Percentiles rank a stretch among this genome's conserved stretches.
These are phyloP conservation scores for Backusella westeae DNA, from an alignment of 192 early-diverging fungal species.

Conservation along the genomic window DNA sequence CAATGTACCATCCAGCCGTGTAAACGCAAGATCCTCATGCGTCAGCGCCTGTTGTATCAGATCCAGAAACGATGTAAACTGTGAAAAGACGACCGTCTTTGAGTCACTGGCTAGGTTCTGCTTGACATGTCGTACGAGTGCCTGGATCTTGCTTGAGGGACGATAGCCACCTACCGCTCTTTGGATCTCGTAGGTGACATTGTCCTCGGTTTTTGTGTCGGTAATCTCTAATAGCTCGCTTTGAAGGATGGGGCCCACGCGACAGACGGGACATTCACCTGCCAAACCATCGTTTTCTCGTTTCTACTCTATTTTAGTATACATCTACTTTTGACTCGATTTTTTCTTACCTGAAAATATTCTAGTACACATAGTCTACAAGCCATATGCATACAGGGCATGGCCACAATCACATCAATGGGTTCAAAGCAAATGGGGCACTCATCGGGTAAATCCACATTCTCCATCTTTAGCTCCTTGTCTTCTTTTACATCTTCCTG, in stretches of 20 bases:
- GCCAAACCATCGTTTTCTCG: slow-evolving; percentile 41
- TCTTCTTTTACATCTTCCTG: neutral
- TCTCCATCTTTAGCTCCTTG: neutral
- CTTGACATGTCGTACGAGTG: slow-evolving; percentile 41
- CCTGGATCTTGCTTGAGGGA: slow-evolving; percentile 48
- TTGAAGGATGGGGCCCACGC: slow-evolving; percentile 46
- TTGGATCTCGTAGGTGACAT: slow-evolving; percentile 15
- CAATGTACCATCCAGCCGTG: slow-evolving; percentile 82
- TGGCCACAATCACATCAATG: slow-evolving; percentile 42
- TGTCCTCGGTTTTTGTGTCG: neutral
- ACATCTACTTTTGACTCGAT: neutral
- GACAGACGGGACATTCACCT: slow-evolving; percentile 56
- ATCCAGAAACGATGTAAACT: slow-evolving; percentile 87
- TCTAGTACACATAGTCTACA: slow-evolving; percentile 53
- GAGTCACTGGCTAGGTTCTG: slow-evolving; percentile 11
- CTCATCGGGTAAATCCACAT: slow-evolving; percentile 25
- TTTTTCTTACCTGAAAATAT: slow-evolving; percentile 42
- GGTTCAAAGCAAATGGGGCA: slow-evolving; percentile 59
- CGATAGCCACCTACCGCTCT: slow-evolving; percentile 22
- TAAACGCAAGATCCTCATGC: slow-evolving; percentile 55
- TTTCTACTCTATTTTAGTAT: slow-evolving; percentile 19
- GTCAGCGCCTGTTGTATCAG: slow-evolving; percentile 59
- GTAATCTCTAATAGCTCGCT: slow-evolving; percentile 42
- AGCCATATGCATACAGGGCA: slow-evolving; percentile 58
- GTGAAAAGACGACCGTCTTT: slow-evolving; percentile 93